These are phyloP conservation scores for Scutellaria baicalensis DNA, from an alignment of 257 asterid species.

Conservation along the genomic window DNA sequence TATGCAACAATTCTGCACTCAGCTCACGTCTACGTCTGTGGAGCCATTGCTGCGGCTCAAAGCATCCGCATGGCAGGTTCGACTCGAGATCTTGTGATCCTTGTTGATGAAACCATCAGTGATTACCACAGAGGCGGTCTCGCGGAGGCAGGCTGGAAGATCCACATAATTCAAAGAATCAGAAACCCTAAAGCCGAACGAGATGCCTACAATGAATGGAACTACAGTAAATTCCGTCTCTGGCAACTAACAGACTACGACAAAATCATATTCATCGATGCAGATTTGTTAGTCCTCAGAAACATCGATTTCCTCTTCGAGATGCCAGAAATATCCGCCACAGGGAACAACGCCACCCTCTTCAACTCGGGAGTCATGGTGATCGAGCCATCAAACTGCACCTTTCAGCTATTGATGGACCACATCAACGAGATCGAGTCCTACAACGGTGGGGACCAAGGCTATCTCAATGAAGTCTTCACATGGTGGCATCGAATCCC, in stretches of 20 bases:
- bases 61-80: conserved; percentile 91
- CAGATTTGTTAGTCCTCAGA: conserved; percentile 63
- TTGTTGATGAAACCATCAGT: conserved; percentile 67
- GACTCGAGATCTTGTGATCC: conserved; percentile 83
- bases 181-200: conserved; percentile 85
- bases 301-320: conserved; percentile 82
- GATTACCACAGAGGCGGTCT: conserved; percentile 73
- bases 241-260: conserved; percentile 95
- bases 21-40: conserved; percentile 82
- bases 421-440: conserved; percentile 81
- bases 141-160: conserved; percentile 87
- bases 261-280: conserved; percentile 81
- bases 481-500: conserved; percentile 98
- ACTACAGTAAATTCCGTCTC: conserved; percentile 84
- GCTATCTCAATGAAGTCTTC: conserved; percentile 78
- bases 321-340: conserved; percentile 90
- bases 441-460: conserved; percentile 95
- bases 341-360: conserved; percentile 77
- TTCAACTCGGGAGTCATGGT: conserved; percentile 96
- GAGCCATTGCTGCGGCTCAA: conserved; percentile 95
- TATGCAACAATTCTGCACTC: conserved; percentile 90
- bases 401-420: conserved; percentile 72
- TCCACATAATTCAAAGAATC: conserved; percentile 67
- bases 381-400: conserved; percentile 82
- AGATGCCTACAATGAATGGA: conserved; percentile 93